Evolutionary conservation across 768 basidiomycete genomes (phyloP), one percentile per base, ranked within the genome.

Genomic region (Mycena sanguinolenta): DNA sequence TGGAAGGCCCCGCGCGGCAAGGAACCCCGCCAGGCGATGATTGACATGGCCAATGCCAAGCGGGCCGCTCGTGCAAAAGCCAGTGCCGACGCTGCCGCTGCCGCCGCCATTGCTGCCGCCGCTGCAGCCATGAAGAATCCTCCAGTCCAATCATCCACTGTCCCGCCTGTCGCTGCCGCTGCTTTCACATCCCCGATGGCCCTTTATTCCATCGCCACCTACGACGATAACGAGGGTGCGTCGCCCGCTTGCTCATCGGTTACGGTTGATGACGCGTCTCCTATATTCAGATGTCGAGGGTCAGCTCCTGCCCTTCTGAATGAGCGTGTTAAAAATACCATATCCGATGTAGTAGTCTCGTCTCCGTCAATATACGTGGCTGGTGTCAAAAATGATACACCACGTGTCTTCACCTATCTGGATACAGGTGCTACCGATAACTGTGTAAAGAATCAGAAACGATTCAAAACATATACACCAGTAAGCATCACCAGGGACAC

Each of bases 271-370:
- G 39, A 69, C 42, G n/a, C 32, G 25, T 3, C 46, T 28, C 30
- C 61, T 58, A 69, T 60, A 55, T 34, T 46, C 30, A 30, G 57
- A 69, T 53, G 61, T 69, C 36, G 61, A 63, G 32, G 25, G 32
- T 62, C 60, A 69, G 66, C 23, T 61, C 25, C 52, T 67, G 14
- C 66, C 66, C 32, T 67, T 38, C 36, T 67, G 50, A 53, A 68
- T 4, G 60, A 55, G 32, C 27, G 12, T 36, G 59, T 68, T 55
- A 57, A 2, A 57, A 53, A 63, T 12, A n/a, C n/a, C n/a, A n/a
- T n/a, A n/a, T n/a, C n/a, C n/a, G n/a, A n/a, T n/a, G n/a, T n/a
- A n/a, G n/a, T 52, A 52, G 2, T 34, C 55, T 14, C 36, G 36
- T 38, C 36, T 16, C 55, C 55, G 16, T 57, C 55, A 57, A 57